These are phyloP conservation scores for Psilocybe tampanensis DNA, from an alignment of 768 basidiomycete species.

Conservation along the genomic window DNA sequence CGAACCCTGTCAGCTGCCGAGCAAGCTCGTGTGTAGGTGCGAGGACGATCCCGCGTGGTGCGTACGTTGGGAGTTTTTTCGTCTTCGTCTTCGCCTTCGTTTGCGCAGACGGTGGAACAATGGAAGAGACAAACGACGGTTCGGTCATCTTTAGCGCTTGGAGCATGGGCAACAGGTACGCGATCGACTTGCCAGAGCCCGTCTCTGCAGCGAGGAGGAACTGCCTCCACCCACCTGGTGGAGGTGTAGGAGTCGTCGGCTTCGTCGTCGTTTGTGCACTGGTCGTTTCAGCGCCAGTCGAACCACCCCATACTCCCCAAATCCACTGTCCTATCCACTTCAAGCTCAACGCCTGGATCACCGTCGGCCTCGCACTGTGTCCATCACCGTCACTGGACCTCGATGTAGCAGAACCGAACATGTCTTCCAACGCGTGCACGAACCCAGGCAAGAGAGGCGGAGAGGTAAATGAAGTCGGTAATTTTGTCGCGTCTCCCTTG, in stretches of 20 bases:
- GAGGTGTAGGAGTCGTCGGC: background rate
- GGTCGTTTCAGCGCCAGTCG: too few species aligned
- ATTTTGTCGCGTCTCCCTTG: background rate
- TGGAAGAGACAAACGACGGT: slow-evolving; percentile 1
- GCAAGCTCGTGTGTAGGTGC: slow-evolving; percentile 91
- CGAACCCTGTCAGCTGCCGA: slow-evolving; percentile 74
- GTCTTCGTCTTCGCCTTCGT: slow-evolving; percentile 8
- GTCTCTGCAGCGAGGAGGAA: slow-evolving; percentile 87
- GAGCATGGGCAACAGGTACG: slow-evolving; percentile 84
- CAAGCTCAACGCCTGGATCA: slow-evolving; percentile 77
- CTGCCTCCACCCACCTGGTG: slow-evolving; percentile 36
- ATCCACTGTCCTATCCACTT: slow-evolving; percentile 55
- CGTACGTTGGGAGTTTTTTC: slow-evolving; percentile 29
- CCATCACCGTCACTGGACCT: too few species aligned
- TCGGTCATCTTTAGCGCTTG: slow-evolving; percentile 78
- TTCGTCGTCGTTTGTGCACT: too few species aligned
- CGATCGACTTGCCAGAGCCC: slow-evolving; percentile 90
- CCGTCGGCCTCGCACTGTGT: slow-evolving; percentile 56
- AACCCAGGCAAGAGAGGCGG: slow-evolving; percentile 70
- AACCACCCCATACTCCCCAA: background rate
- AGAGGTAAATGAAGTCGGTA: background rate
- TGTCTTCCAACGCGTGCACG: slow-evolving; percentile 53
- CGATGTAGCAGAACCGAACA: too few species aligned
- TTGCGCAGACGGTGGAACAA: background rate
- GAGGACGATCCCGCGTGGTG: slow-evolving; percentile 79